A percentile compares a stretch with the other conserved stretches of the same genome.
Conservation (phyloP, 1,284 basidiomycete genomes). For the Cutaneotrichosporon spelunceum region DNA sequence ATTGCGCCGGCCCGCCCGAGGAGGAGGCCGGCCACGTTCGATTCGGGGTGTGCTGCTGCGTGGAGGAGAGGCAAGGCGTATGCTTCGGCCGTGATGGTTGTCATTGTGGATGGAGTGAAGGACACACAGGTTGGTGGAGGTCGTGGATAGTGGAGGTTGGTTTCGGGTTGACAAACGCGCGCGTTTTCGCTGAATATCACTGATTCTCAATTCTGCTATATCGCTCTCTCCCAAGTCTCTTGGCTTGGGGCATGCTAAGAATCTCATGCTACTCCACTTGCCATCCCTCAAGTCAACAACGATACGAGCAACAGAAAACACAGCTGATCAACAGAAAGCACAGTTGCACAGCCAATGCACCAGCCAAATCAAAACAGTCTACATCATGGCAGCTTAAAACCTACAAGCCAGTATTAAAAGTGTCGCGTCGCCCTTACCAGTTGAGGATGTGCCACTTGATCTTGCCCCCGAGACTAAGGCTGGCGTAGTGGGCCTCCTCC, state of each 20-base stretch:
- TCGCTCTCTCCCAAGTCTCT: too few relatives aligned
- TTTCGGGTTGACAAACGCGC: not conserved
- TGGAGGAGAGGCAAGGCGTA: conserved; percentile 44
- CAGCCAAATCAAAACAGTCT: not conserved
- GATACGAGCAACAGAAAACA: too few relatives aligned
- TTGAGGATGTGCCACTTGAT: conserved; percentile 41
- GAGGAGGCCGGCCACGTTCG: conserved; percentile 49
- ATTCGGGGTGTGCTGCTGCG: conserved; percentile 43
- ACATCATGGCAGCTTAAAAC: not conserved
- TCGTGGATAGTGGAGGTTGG: not conserved
- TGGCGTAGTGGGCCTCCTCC: conserved; percentile 31
- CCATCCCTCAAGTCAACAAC: too few relatives aligned
- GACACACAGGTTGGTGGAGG: not conserved
- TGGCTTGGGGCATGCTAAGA: too few relatives aligned
- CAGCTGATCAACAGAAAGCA: too few relatives aligned
- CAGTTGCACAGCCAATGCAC: too few relatives aligned
- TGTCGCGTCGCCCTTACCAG: conserved; percentile 33
- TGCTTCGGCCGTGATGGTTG: conserved; percentile 26
- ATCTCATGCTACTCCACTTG: not conserved
- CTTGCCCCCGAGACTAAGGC: conserved; percentile 41
- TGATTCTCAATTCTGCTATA: not conserved
- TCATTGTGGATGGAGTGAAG: conserved; percentile 11
- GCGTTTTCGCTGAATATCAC: not conserved
- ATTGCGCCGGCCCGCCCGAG: conserved; percentile 34
- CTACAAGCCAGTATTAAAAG: not conserved